Base-by-base conservation (phyloP, 2,329 filamentous ascomycete species). In the Cladosporium oxysporum region DNA sequence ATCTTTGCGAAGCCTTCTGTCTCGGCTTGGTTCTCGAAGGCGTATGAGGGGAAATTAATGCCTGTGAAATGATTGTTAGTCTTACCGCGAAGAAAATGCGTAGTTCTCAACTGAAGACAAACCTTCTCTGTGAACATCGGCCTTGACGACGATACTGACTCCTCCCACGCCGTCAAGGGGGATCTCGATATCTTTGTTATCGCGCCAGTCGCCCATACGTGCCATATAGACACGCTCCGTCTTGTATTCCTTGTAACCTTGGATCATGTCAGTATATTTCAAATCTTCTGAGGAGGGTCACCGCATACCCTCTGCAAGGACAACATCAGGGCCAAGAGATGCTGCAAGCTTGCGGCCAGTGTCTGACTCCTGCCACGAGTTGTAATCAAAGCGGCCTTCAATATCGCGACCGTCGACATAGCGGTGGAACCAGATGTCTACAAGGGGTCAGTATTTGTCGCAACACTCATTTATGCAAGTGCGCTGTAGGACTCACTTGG, bases 1-100 rank as follows among this genome's bases (percentile, higher is more conserved):
- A 99, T 99, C 79, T 96, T 97, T 44, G 95, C 95, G 76, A 99
- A 99, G 7, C 95, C 95, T 81, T 99, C 95, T 5, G 95, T 99
- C 80, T 99, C 95, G 69, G 95, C 95, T 82, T 99, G 95, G 79
- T 99, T 98, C 78, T 99, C 95, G 77, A 99, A 99, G 3, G 95
- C 87, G 75, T 99, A 99, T 76, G 88, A 89, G 10, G 95, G 95
- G 79, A 99, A 99, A 80, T 99, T 99, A 82, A 99, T 95, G 69
- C 94, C 93, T 94, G 70, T 57, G 28, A 76, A 35, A 14, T 41
- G 12, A 29, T 1, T 33, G 21, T 58, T 26, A 62, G 47, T 60
- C 14, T 21, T 5, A 23, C 5, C 5, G 23, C 1, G 3, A n/a
- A 29, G 8, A 41, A 7, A 21, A n/a, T 52, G 64, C 57, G 23